Evolutionary conservation across 2,329 filamentous ascomycete genomes (phyloP), one percentile per base, ranked within the genome.

Genomic region (Fusarium sp.): DNA sequence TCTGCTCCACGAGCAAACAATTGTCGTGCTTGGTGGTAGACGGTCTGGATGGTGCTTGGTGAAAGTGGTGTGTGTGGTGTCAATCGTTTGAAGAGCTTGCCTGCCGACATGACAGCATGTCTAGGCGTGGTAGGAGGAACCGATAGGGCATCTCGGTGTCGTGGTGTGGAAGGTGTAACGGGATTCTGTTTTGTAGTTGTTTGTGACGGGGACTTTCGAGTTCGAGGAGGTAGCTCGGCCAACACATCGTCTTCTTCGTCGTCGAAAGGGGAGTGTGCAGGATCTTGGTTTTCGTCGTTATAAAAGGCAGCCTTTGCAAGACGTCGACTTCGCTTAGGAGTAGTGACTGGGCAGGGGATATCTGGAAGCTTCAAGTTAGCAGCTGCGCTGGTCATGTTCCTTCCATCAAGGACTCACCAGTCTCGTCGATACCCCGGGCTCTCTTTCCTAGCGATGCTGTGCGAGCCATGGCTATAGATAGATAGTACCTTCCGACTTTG

Each of bases 21-120:
- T 75, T 97, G 93, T 30, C 95, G 90, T 18, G 94, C 96, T 64
- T 90, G 86, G 68, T 96, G 93, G 79, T 98, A 98, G 39, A 98
- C 85, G 0, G 93, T 96, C 56, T 90, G 89, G 23, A 87, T 83
- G 13, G 88, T 83, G 28, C 88, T 87, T 14, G 93, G 91, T 9
- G 92, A 92, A 34, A 86, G 83, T 13, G 91, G 91, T 14, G 93
- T 93, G 70, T 91, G 89, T 21, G 93, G 92, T 43, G 93, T 97
- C 73, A 91, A 84, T 58, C 94, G 91, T 70, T 93, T 94, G 74
- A 91, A 87, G 37, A 93, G 85, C 76, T 89, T 92, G 68, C 90
- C 92, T 37, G 88, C 87, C 14, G 94, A 89, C 81, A 93, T 91
- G 62, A 97, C 90, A 59, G 93, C 89, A 78, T 97, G 94, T 62